Conservation (phyloP, 495 filamentous ascomycete species). For the Filosporella fistucella region DNA sequence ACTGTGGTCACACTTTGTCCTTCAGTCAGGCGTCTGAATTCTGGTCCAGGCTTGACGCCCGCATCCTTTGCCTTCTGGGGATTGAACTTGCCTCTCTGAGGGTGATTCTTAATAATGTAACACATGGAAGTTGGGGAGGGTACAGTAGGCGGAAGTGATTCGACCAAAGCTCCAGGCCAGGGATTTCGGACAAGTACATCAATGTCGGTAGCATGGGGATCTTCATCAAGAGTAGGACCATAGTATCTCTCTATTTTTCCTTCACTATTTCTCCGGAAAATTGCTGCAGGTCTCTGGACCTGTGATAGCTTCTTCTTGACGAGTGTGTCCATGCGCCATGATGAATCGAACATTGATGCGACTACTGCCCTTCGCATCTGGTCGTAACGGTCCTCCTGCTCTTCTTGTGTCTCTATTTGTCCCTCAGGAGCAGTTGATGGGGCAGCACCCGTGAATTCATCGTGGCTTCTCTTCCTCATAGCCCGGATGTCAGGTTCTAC, state of each 20-base stretch:
- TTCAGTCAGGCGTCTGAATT: slow-evolving; percentile 45
- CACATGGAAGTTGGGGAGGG: slow-evolving; percentile 65
- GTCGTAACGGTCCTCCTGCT: slow-evolving; percentile 35
- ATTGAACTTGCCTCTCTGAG: slow-evolving; percentile 76
- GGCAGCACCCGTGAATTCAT: slow-evolving; percentile 38
- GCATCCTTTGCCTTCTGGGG: slow-evolving; percentile 52
- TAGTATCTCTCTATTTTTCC: slow-evolving; percentile 65
- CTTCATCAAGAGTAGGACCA: slow-evolving; percentile 55
- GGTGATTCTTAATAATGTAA: slow-evolving; percentile 76
- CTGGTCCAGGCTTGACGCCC: slow-evolving; percentile 46
- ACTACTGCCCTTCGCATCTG: slow-evolving; percentile 57
- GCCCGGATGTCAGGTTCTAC: slow-evolving; percentile 32
- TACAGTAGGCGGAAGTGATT: slow-evolving; percentile 58
- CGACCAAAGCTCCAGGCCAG: slow-evolving; percentile 72
- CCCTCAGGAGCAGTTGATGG: slow-evolving; percentile 10
- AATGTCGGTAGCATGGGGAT: slow-evolving; percentile 51
- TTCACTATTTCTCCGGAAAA: slow-evolving; percentile 62
- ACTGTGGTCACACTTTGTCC: slow-evolving; percentile 48
- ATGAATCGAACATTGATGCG: slow-evolving; percentile 75
- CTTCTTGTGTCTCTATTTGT: neutral
- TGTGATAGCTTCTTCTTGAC: slow-evolving; percentile 57
- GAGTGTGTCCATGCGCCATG: slow-evolving; percentile 68
- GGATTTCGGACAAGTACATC: slow-evolving; percentile 72
- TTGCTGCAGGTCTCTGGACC: slow-evolving; percentile 60
- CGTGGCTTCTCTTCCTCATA: slow-evolving; percentile 58